A percentile compares a stretch with the other conserved stretches of the same genome.
Conservation (phyloP, 1,284 basidiomycete species). For the Sporisorium graminicola region DNA sequence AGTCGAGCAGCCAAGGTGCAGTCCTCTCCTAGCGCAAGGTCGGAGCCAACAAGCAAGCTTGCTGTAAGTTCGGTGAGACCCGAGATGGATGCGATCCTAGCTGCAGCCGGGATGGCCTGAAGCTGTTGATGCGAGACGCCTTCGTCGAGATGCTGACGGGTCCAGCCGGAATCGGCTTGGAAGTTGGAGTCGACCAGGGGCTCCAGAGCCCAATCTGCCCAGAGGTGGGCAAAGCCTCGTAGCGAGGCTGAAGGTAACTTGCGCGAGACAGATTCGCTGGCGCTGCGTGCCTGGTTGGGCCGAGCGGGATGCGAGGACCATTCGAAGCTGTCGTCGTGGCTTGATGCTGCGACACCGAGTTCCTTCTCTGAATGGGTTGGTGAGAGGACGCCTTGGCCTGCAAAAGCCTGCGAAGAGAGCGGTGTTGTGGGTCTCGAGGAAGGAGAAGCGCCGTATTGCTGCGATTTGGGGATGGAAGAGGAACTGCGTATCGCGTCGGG, state of each 20-base stretch:
- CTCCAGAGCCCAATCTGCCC: conserved; percentile 63
- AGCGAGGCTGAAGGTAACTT: conserved; percentile 30
- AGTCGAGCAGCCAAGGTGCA: conserved; percentile 47
- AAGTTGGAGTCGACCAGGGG: conserved; percentile 51
- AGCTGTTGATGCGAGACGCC: conserved; percentile 16
- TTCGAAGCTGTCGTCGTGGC: conserved; percentile 26
- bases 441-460: conserved; percentile 2
- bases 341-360: conserved; percentile 2
- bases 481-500: neutral
- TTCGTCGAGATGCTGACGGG: conserved; percentile 17
- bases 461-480: neutral
- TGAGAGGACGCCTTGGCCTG: conserved; percentile 12
- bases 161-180: conserved; percentile 57
- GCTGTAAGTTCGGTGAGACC: conserved; percentile 44
- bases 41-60: conserved; percentile 48
- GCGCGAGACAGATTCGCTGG: conserved; percentile 36
- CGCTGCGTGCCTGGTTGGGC: conserved; percentile 30
- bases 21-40: conserved; percentile 37
- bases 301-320: conserved; percentile 21
- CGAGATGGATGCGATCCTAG: conserved; percentile 43
- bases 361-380: conserved; percentile 31
- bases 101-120: conserved; percentile 29
- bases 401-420: neutral
- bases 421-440: conserved; percentile 15
- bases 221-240: conserved; percentile 57